Evolutionary conservation across 164 flowering plant genomes (phyloP).

Genomic region (Umbellularia californica): DNA sequence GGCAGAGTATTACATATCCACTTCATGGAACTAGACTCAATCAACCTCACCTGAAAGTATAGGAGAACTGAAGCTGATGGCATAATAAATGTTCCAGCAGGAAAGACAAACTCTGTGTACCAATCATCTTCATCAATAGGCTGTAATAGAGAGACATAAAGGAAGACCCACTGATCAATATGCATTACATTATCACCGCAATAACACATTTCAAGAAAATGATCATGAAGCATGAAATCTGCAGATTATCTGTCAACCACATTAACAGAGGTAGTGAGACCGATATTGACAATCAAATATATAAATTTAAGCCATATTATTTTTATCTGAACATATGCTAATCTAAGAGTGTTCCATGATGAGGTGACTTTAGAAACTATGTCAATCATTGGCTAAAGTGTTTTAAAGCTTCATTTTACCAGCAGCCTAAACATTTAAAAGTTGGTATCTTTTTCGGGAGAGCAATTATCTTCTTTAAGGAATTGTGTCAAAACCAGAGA

Average conservation of each 20-base stretch:
- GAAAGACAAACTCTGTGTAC: conserved; percentile 13
- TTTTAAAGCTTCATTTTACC: too few relatives aligned
- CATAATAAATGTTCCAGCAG: conserved; percentile 17
- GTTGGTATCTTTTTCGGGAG: too few relatives aligned
- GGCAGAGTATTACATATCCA: background rate
- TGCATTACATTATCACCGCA: background rate
- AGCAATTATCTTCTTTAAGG: too few relatives aligned
- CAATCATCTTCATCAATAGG: conserved; percentile 13
- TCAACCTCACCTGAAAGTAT: conserved; percentile 22
- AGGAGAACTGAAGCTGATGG: conserved; percentile 20
- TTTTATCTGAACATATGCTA: too few relatives aligned
- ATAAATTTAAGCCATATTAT: too few relatives aligned
- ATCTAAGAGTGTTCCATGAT: too few relatives aligned
- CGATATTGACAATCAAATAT: background rate
- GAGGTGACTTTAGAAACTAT: too few relatives aligned
- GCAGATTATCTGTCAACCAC: background rate
- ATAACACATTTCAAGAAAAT: background rate
- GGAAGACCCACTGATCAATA: background rate
- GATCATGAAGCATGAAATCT: background rate
- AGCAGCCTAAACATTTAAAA: too few relatives aligned
- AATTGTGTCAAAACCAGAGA: too few relatives aligned
- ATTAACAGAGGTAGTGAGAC: background rate
- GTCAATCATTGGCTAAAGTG: too few relatives aligned
- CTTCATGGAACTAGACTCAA: background rate
- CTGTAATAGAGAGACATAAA: background rate